Evolutionary conservation across 495 filamentous ascomycete species (phyloP).

Genomic region (Letharia columbiana): DNA sequence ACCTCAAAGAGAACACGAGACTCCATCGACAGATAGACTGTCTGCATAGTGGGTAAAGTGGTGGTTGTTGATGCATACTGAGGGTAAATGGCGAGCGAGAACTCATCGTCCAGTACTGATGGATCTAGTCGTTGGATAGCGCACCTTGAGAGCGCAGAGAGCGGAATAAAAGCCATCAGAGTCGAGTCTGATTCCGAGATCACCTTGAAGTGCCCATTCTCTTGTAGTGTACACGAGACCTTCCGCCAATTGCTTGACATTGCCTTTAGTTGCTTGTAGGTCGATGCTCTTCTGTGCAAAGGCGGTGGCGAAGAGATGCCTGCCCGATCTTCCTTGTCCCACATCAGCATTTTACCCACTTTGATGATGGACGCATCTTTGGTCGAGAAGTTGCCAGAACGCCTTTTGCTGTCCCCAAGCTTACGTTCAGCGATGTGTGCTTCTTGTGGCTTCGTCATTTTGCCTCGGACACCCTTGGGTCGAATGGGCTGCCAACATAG

Average conservation of each 20-base stretch:
- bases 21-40: slow-evolving; percentile 80
- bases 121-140: slow-evolving; percentile 82
- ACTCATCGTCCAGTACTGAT: slow-evolving; percentile 90
- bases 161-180: slow-evolving; percentile 69
- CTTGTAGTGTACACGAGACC: slow-evolving; percentile 87
- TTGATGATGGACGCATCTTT: slow-evolving; percentile 91
- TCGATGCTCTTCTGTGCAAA: slow-evolving; percentile 37
- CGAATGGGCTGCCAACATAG: slow-evolving; percentile 90
- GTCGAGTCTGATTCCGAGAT: slow-evolving; percentile 73
- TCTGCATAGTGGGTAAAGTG: slow-evolving; percentile 53
- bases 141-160: slow-evolving; percentile 82
- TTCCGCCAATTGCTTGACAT: slow-evolving; percentile 63
- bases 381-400: slow-evolving; percentile 51
- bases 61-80: slow-evolving; percentile 65
- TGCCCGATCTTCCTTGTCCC: slow-evolving; percentile 53
- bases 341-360: slow-evolving; percentile 86
- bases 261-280: slow-evolving; percentile 47
- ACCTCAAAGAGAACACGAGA: slow-evolving; percentile 86
- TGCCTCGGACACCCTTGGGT: slow-evolving; percentile 64
- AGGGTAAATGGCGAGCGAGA: slow-evolving; percentile 85
- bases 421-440: slow-evolving; percentile 41
- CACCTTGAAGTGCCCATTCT: slow-evolving; percentile 91
- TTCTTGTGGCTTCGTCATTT: slow-evolving; percentile 59
- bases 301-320: slow-evolving; percentile 35
- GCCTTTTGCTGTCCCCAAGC: slow-evolving; percentile 47